Percentiles rank a stretch among this genome's conserved stretches.
Evolutionary conservation across 179 eudicot species (phyloP).

Genomic region (Monotropa hypopitys): DNA sequence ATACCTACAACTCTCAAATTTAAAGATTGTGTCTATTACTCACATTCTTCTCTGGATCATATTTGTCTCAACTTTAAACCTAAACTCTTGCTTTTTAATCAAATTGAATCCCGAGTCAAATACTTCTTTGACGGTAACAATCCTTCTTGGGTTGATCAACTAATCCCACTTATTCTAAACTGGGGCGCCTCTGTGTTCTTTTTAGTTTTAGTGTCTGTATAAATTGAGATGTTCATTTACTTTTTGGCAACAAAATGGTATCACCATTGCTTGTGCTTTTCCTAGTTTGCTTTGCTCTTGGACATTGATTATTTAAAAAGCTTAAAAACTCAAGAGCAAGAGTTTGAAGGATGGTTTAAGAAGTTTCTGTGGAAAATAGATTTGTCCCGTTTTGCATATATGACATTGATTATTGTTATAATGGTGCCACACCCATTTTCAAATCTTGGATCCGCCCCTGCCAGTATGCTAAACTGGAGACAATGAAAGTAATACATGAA

Average conservation of each 20-base stretch:
- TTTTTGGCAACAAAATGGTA: not conserved
- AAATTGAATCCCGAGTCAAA: no score
- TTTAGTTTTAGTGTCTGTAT: not conserved
- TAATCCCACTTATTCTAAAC: no score
- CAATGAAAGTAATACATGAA: not conserved
- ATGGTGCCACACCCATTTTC: no score
- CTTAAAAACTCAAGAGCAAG: not conserved
- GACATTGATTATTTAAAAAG: not conserved
- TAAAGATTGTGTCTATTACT: no score
- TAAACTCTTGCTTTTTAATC: no score
- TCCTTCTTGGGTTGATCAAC: no score
- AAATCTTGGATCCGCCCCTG: no score
- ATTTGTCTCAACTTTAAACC: no score
- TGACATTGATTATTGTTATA: no score
- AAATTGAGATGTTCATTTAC: not conserved
- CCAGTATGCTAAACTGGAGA: not conserved
- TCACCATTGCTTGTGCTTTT: not conserved
- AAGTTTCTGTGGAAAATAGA: not conserved
- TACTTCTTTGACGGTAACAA: no score
- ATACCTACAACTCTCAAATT: no score
- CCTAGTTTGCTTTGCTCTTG: not conserved
- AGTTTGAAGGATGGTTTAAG: not conserved
- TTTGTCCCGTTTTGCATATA: not conserved
- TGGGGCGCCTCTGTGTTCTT: not conserved
- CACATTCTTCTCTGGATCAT: no score